Evolutionary conservation across 208 protist species (phyloP).

Genomic region (Leishmania gerbilli): DNA sequence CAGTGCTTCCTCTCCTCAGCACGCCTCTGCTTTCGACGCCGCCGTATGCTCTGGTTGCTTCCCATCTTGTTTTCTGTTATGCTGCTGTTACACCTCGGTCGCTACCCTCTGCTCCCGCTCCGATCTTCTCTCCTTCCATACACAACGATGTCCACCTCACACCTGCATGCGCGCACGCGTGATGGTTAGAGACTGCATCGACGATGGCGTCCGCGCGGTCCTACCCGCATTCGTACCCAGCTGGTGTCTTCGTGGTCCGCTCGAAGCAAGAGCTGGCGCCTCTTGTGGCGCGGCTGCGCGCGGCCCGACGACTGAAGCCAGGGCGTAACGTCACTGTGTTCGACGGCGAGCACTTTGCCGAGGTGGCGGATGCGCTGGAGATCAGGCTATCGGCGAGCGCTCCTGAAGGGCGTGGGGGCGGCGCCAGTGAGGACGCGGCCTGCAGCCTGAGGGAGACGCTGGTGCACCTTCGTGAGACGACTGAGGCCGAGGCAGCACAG

Average conservation of each 20-base stretch:
- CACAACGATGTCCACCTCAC: background rate
- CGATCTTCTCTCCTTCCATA: background rate
- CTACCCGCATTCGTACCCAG: constrained; percentile 34
- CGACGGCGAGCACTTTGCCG: constrained; percentile 23
- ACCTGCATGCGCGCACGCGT: background rate
- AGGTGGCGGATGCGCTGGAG: background rate
- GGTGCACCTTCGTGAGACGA: constrained; percentile 2
- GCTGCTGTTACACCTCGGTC: background rate
- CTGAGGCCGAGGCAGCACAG: constrained; percentile 1
- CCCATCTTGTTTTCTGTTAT: background rate
- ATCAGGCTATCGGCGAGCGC: background rate
- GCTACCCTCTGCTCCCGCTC: too few relatives aligned
- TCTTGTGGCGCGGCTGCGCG: constrained; percentile 40
- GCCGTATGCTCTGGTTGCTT: background rate
- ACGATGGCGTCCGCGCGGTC: background rate
- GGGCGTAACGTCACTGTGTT: constrained; percentile 57
- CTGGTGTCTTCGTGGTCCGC: constrained; percentile 47
- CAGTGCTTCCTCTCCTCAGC: background rate
- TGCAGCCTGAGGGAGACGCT: background rate
- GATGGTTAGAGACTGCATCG: background rate
- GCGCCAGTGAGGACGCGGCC: background rate
- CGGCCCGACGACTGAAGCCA: constrained; percentile 29
- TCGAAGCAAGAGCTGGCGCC: constrained; percentile 24
- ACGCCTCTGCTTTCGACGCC: background rate
- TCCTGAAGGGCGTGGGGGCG: background rate